Percentiles rank a stretch among this genome's conserved stretches.
These are phyloP conservation scores for Capronia epimyces DNA, from an alignment of 2,329 filamentous ascomycete species.

Conservation along the genomic window DNA sequence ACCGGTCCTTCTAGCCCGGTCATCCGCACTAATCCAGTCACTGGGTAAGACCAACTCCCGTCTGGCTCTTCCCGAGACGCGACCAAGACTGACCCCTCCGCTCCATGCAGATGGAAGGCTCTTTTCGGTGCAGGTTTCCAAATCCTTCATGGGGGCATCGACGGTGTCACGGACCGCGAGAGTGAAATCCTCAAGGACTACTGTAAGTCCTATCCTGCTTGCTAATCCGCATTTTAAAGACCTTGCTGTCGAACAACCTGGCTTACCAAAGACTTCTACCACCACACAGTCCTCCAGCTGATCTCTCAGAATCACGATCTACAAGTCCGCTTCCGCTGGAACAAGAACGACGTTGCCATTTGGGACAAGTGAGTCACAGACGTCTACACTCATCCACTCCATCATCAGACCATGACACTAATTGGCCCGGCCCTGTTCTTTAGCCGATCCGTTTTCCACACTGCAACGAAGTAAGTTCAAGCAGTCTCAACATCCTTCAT, in stretches of 20 bases:
- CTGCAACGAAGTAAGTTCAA: conserved; percentile 41
- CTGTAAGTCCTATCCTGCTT: conserved; percentile 23
- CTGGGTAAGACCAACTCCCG: conserved; percentile 36
- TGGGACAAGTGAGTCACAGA: conserved; percentile 52
- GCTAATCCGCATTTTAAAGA: too few species aligned
- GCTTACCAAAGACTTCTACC: too few species aligned
- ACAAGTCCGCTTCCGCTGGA: conserved; percentile 38
- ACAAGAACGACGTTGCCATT: conserved; percentile 48
- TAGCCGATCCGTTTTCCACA: conserved; percentile 48
- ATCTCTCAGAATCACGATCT: conserved; percentile 41
- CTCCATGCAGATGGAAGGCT: conserved; percentile 53
- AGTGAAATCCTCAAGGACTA: conserved; percentile 33
- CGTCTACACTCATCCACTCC: too few species aligned
- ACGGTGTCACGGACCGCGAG: conserved; percentile 34
- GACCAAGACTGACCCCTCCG: too few species aligned
- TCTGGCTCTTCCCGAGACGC: too few species aligned
- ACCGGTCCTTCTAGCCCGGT: conserved; percentile 44
- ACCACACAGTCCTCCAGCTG: conserved; percentile 24
- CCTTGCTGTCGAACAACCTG: too few species aligned
- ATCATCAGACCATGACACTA: too few species aligned
- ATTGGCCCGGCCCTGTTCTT: too few species aligned
- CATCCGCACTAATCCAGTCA: conserved; percentile 58
- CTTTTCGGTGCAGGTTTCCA: conserved; percentile 35
- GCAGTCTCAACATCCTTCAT: too few species aligned
- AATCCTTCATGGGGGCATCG: conserved; percentile 31